Percentiles rank a stretch among this genome's conserved stretches.
Conservation (phyloP, 75 land plant species). For the Cunninghamia lanceolata region DNA sequence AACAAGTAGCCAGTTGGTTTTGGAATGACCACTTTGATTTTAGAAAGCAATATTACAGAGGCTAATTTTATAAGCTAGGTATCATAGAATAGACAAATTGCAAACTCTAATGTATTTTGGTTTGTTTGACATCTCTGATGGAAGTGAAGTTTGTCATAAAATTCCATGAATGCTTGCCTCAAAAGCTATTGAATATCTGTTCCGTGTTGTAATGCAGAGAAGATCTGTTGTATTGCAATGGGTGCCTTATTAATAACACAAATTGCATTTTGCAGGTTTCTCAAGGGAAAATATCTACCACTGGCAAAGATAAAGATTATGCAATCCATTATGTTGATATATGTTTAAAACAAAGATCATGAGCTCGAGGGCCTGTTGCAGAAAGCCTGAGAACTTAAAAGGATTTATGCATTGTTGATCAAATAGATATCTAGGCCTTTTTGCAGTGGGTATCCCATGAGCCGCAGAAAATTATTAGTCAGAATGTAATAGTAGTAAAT, state of each 20-base stretch:
- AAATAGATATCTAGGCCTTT: neutral
- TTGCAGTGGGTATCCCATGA: neutral
- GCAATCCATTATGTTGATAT: neutral
- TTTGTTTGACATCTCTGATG: neutral
- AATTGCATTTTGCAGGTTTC: neutral
- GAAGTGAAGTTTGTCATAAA: neutral
- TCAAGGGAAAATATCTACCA: neutral
- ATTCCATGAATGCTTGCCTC: neutral
- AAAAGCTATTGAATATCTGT: neutral
- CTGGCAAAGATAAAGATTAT: neutral
- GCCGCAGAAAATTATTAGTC: neutral
- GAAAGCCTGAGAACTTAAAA: neutral
- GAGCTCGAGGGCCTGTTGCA: slow-evolving; percentile 2
- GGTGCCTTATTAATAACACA: neutral
- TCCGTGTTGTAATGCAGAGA: neutral
- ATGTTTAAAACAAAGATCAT: neutral
- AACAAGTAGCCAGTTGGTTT: neutral
- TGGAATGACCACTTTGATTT: neutral
- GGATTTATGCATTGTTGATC: neutral
- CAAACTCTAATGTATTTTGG: neutral
- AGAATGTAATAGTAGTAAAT: neutral
- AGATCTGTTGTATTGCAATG: neutral
- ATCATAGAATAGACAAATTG: neutral
- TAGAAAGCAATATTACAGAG: neutral
- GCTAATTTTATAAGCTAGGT: neutral